phyloP scores from a whole-genome alignment of 768 basidiomycete species.

The Mycena epipterygia region DNA sequence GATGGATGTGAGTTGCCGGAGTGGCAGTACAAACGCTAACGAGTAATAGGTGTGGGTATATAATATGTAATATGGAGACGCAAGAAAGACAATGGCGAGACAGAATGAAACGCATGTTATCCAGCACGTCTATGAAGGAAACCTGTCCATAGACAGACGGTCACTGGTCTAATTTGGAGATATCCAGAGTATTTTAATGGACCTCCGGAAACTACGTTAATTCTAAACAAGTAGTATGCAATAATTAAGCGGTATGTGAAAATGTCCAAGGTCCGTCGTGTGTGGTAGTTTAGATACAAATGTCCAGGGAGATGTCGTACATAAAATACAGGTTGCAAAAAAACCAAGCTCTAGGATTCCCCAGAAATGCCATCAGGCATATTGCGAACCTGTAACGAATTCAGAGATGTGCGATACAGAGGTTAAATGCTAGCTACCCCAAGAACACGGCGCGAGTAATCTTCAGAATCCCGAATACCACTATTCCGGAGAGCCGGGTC shows the following conservation, averaged over 20 bases:
- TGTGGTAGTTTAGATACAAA: constrained; percentile 23
- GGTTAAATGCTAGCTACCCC: constrained; percentile 50
- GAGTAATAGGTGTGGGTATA: too few relatives aligned
- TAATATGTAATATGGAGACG: too few relatives aligned
- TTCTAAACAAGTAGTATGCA: too few relatives aligned
- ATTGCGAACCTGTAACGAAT: constrained; percentile 65
- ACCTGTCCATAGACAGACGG: too few relatives aligned
- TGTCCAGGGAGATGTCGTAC: not conserved
- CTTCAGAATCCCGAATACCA: constrained; percentile 63
- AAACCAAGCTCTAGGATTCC: constrained; percentile 38
- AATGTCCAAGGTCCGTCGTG: constrained; percentile 31
- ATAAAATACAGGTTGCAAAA: not conserved
- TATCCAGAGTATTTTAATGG: too few relatives aligned
- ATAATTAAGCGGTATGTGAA: not conserved
- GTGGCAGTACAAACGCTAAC: too few relatives aligned
- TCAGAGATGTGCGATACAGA: not conserved
- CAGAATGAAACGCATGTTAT: too few relatives aligned
- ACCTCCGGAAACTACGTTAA: too few relatives aligned
- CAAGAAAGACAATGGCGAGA: too few relatives aligned
- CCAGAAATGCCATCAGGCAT: constrained; percentile 57
- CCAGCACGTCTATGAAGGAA: too few relatives aligned
- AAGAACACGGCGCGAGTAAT: constrained; percentile 69
- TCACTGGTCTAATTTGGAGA: too few relatives aligned
- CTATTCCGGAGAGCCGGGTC: constrained; percentile 58
- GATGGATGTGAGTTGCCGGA: too few relatives aligned